These are phyloP conservation scores for Aspergillus intermedius DNA, from an alignment of 2,329 filamentous ascomycete genomes.

Conservation along the genomic window DNA sequence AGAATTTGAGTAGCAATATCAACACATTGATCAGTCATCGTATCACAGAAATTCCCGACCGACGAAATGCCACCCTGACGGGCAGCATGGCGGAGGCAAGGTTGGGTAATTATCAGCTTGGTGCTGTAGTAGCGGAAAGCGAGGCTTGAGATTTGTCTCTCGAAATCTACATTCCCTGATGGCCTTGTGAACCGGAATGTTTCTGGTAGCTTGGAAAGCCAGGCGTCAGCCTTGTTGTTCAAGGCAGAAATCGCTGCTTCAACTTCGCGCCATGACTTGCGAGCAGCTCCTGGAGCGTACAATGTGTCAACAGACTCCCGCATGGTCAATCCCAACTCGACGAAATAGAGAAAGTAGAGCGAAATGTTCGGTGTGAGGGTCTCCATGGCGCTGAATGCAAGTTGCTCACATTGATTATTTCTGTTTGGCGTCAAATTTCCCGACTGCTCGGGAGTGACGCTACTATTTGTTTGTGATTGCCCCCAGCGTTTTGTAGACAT, in stretches of 20 bases:
- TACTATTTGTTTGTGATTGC: constrained; percentile 4
- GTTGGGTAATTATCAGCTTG: constrained; percentile 38
- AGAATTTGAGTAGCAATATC: constrained; percentile 30
- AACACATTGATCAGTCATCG: constrained; percentile 31
- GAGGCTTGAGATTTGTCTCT: constrained; percentile 29
- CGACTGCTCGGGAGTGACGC: constrained; percentile 7
- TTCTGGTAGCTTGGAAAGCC: constrained; percentile 33
- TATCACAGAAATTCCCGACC: constrained; percentile 24
- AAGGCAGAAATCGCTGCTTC: constrained; percentile 29
- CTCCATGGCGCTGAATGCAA: constrained; percentile 19
- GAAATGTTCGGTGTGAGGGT: constrained; percentile 30
- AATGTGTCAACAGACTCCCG: constrained; percentile 31
- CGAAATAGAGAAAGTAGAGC: constrained; percentile 34
- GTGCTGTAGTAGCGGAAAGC: constrained; percentile 39
- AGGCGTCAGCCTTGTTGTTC: constrained; percentile 30
- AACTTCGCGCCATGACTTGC: constrained; percentile 31
- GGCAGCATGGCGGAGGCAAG: constrained; percentile 35
- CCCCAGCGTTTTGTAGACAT: constrained; percentile 14
- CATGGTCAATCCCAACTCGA: constrained; percentile 32
- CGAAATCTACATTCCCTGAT: constrained; percentile 20
- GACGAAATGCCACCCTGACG: constrained; percentile 21
- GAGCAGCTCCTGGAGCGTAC: constrained; percentile 32
- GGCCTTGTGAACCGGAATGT: constrained; percentile 29
- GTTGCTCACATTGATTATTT: constrained; percentile 15
- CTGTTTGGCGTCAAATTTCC: constrained; percentile 7